Evolutionary conservation across 306 rosid species (phyloP), one percentile per base, ranked within the genome.

Genomic region (Citrullus amarus): DNA sequence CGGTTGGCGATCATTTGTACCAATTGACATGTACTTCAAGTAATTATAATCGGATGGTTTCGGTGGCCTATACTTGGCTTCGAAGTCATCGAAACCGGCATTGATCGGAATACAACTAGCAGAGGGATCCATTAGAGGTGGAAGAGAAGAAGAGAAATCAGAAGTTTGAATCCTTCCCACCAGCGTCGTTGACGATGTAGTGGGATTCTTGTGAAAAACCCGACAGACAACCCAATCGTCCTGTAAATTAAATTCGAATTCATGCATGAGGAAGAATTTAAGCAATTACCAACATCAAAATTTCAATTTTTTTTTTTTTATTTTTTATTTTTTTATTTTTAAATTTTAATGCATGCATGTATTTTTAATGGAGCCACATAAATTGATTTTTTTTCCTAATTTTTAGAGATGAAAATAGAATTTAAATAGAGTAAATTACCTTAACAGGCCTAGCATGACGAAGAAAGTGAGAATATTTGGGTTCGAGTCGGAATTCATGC

Each of bases 181-280:
- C 6, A 80, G 54, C 82, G 78, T 88, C 5, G 78, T 82, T 7
- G 81, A 51, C 80, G 84, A 86, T 15, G 67, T 22, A 7, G 75
- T 87, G 9, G 82, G 73, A 86, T 79, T 89, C 86, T 95, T 95
- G 92, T 95, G 96, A 81, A 91, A 85, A 65, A 95, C 88, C 71
- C 89, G 89, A 85, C 84, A 79, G 9, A 95, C 99, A 30, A 89
- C 99, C 99, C 99, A 95, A 86, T 92, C 99, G 69, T 89, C 92
- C 99, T 95, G 85, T 62, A 81, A 59, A 17, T 46, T 41, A 4
- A 82, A 20, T 22, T 10, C 17, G 22, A 18, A 16, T 66, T 60
- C 18, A 60, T 57, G 20, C 18, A 60, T 57, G 20, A 50, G 17
- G 15, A 48, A 4, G 9, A 55, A 8, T 43, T 9, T 6, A 25